A percentile compares a stretch with the other conserved stretches of the same genome.
phyloP scores from a whole-genome alignment of 1,284 basidiomycete genomes.

The Cutaneotrichosporon sp. region DNA sequence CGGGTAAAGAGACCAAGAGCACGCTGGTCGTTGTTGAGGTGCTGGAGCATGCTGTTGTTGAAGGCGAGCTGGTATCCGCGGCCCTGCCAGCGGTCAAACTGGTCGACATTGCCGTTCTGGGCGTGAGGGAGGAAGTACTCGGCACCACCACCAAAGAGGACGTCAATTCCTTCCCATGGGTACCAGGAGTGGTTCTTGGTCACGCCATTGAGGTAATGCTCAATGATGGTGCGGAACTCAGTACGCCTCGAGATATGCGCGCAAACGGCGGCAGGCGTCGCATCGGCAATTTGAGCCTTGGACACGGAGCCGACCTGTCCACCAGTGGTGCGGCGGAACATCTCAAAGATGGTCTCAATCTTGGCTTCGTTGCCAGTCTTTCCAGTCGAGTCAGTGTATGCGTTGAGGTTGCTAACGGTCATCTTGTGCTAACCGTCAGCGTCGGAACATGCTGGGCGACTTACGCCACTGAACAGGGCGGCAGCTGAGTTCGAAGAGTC shows the following conservation, averaged over 20 bases:
- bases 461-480: slow-evolving; percentile 44
- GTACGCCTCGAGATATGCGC: slow-evolving; percentile 44
- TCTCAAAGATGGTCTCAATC: slow-evolving; percentile 46
- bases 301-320: slow-evolving; percentile 49
- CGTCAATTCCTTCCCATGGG: slow-evolving; percentile 44
- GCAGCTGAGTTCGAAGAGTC: slow-evolving; percentile 52
- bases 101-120: slow-evolving; percentile 44
- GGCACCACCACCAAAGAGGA: slow-evolving; percentile 47
- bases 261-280: slow-evolving; percentile 47
- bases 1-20: slow-evolving; percentile 48
- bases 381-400: slow-evolving; percentile 38
- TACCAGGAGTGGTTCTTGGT: slow-evolving; percentile 46
- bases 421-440: slow-evolving; percentile 28
- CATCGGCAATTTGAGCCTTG: slow-evolving; percentile 50
- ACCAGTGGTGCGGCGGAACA: slow-evolving; percentile 40
- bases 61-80: slow-evolving; percentile 46
- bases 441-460: no score
- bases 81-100: slow-evolving; percentile 42
- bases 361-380: slow-evolving; percentile 43
- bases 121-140: slow-evolving; percentile 43
- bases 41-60: slow-evolving; percentile 45
- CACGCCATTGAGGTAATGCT: slow-evolving; percentile 46
- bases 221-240: slow-evolving; percentile 44
- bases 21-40: slow-evolving; percentile 41
- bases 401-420: slow-evolving; percentile 50